Conservation (phyloP, 352 stramenopile genomes). For the Phytophthora ohioensis region DNA sequence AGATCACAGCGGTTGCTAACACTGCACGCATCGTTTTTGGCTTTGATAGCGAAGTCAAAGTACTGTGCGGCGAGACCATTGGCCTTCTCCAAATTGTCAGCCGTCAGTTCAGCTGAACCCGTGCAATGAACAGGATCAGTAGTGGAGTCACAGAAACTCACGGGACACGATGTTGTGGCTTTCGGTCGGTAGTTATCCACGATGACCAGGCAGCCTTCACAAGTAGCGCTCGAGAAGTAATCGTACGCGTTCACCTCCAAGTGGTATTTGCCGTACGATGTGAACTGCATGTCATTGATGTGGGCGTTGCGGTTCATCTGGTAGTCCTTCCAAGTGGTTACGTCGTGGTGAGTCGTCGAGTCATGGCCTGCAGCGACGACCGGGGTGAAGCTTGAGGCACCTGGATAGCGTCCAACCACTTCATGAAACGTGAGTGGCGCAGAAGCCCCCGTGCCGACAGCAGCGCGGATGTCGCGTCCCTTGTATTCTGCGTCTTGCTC, state of each 20-base stretch:
- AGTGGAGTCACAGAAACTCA: conserved; percentile 46
- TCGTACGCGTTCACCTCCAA: conserved; percentile 63
- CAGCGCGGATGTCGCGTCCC: conserved; percentile 19
- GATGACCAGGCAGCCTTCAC: conserved; percentile 61
- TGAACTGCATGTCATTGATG: conserved; percentile 57
- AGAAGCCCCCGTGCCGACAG: conserved; percentile 8
- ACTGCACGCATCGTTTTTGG: conserved; percentile 64
- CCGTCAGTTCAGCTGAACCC: conserved; percentile 37
- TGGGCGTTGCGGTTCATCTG: conserved; percentile 43
- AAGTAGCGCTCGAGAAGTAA: conserved; percentile 52
- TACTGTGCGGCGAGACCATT: conserved; percentile 38
- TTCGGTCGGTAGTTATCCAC: conserved; percentile 61
- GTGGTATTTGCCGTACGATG: conserved; percentile 61
- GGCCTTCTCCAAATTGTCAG: conserved; percentile 41
- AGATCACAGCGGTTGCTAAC: conserved; percentile 55
- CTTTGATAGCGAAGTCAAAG: conserved; percentile 52
- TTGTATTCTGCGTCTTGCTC: conserved; percentile 36
- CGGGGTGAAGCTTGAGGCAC: conserved; percentile 16
- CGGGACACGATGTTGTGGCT: conserved; percentile 48
- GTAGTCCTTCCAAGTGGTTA: conserved; percentile 65
- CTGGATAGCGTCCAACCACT: conserved; percentile 16
- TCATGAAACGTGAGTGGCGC: conserved; percentile 23
- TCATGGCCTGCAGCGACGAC: conserved; percentile 12
- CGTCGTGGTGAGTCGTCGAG: conserved; percentile 3
- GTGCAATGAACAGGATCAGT: conserved; percentile 12